phyloP scores from a whole-genome alignment of 2,329 filamentous ascomycete genomes.

The Sporothrix variecibatus region DNA sequence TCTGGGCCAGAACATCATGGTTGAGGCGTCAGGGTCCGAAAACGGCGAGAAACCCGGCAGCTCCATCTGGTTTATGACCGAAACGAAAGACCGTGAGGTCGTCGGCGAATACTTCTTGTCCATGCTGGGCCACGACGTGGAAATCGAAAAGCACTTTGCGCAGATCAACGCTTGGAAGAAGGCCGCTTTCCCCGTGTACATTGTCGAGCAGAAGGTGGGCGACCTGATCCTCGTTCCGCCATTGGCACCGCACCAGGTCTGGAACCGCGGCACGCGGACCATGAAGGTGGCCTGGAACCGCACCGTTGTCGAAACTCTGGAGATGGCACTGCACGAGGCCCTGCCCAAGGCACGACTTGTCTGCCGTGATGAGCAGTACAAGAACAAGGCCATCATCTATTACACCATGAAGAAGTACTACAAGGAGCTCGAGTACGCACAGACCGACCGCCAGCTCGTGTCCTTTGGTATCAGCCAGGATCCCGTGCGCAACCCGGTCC shows the following conservation, averaged over 20 bases:
- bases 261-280: slow-evolving; percentile 93
- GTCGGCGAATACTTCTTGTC: slow-evolving; percentile 94
- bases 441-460: slow-evolving; percentile 46
- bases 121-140: slow-evolving; percentile 91
- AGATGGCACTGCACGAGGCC: slow-evolving; percentile 82
- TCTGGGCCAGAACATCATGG: slow-evolving; percentile 97
- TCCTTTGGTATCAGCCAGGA: slow-evolving; percentile 52
- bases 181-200: slow-evolving; percentile 87
- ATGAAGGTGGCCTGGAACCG: slow-evolving; percentile 99
- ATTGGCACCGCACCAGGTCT: slow-evolving; percentile 93
- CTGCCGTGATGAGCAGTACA: slow-evolving; percentile 97
- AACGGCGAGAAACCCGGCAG: slow-evolving; percentile 80
- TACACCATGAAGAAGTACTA: slow-evolving; percentile 82
- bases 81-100: slow-evolving; percentile 85
- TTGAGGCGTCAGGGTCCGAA: slow-evolving; percentile 76
- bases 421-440: slow-evolving; percentile 59
- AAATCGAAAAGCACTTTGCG: slow-evolving; percentile 95
- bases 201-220: slow-evolving; percentile 86
- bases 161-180: slow-evolving; percentile 95
- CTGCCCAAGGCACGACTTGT: slow-evolving; percentile 86
- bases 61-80: slow-evolving; percentile 99
- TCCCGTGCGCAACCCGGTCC: slow-evolving; percentile 43
- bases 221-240: slow-evolving; percentile 95
- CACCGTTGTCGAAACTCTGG: slow-evolving; percentile 87
- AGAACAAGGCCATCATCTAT: slow-evolving; percentile 95